A percentile compares a stretch with the other conserved stretches of the same genome.
These are phyloP conservation scores for Magnusiomyces magnusii DNA, from an alignment of 1,139 yeast species.

Conservation along the genomic window DNA sequence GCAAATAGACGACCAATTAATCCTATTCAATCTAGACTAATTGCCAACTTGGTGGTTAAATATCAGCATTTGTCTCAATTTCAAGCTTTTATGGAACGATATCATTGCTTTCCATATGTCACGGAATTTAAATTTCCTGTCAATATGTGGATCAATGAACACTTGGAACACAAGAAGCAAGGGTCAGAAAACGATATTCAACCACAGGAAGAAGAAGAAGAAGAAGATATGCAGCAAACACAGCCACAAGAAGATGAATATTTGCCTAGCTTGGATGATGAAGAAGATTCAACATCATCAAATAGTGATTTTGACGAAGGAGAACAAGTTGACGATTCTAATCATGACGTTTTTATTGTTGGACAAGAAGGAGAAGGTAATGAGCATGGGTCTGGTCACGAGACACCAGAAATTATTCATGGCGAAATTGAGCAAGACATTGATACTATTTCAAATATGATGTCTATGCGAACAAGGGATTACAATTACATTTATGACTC, in stretches of 20 bases:
- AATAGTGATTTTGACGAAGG: not conserved
- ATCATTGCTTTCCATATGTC: conserved; percentile 16
- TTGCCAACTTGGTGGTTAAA: conserved; percentile 14
- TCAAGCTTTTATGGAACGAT: conserved; percentile 16
- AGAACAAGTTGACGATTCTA: not conserved
- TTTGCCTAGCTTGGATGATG: not conserved
- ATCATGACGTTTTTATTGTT: not conserved
- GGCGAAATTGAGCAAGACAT: conserved; percentile 3
- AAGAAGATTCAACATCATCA: not conserved
- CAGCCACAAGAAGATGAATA: not conserved
- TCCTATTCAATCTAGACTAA: conserved; percentile 8
- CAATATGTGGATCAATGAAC: conserved; percentile 16
- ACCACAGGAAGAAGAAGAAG: not conserved
- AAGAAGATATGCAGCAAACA: not conserved
- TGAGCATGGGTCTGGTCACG: not conserved
- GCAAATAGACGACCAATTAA: conserved; percentile 1
- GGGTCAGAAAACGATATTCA: not conserved
- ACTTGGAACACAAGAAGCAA: conserved; percentile 7
- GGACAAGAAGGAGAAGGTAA: not conserved
- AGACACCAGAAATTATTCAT: not conserved
- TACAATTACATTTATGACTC: not conserved
- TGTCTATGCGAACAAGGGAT: not conserved
- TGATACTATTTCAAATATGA: not conserved
- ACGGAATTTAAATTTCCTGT: conserved; percentile 16
- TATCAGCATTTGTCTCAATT: conserved; percentile 13